Conservation (phyloP, 2,329 filamentous ascomycete species). For the Diaporthe ilicicola region DNA sequence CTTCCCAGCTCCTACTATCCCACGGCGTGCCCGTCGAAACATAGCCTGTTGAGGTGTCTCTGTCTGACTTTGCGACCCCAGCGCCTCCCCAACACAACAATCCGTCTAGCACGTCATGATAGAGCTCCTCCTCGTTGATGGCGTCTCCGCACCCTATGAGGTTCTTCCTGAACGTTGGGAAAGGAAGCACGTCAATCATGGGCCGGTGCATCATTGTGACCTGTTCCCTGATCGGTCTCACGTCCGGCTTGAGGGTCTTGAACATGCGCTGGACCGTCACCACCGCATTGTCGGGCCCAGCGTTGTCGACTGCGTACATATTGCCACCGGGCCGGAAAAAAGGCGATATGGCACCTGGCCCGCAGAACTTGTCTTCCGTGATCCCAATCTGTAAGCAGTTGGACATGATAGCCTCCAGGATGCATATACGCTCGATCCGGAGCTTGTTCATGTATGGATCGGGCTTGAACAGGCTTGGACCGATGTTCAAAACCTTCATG, state of each 20-base stretch:
- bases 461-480: constrained; percentile 26
- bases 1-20: constrained; percentile 36
- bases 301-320: not conserved
- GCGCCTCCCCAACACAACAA: constrained; percentile 39
- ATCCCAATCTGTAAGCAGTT: constrained; percentile 38
- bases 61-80: constrained; percentile 30
- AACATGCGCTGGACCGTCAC: constrained; percentile 37
- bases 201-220: constrained; percentile 37
- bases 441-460: constrained; percentile 40
- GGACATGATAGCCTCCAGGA: constrained; percentile 36
- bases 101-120: constrained; percentile 37
- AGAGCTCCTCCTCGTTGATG: constrained; percentile 38
- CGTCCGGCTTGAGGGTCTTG: constrained; percentile 37
- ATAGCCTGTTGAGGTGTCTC: constrained; percentile 28
- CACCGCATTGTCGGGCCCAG: constrained; percentile 28
- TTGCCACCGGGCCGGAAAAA: constrained; percentile 37
- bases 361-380: constrained; percentile 38
- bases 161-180: constrained; percentile 38
- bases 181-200: constrained; percentile 39
- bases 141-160: constrained; percentile 31
- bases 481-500: constrained; percentile 31
- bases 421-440: constrained; percentile 41
- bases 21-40: constrained; percentile 38
- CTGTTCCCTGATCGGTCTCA: constrained; percentile 38
- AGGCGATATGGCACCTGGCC: constrained; percentile 38